These are phyloP conservation scores for Dioszegia hungarica DNA, from an alignment of 768 basidiomycete species.

Conservation along the genomic window DNA sequence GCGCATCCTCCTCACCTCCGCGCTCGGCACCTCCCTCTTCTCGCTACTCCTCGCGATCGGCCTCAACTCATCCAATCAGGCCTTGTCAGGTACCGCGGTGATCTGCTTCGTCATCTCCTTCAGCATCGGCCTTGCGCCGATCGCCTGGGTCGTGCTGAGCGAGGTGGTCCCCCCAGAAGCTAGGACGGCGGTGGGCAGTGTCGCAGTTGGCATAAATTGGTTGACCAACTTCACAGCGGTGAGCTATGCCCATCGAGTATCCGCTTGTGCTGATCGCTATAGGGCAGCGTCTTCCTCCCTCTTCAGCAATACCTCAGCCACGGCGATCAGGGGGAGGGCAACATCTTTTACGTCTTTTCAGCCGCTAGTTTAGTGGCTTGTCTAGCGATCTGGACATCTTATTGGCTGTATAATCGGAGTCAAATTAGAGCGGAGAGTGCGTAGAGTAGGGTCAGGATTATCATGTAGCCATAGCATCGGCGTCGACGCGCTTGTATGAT, in stretches of 20 bases:
- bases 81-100: conserved; percentile 69
- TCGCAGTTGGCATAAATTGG: conserved; percentile 63
- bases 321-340: conserved; percentile 16
- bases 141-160: conserved; percentile 84
- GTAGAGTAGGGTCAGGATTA: background rate
- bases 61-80: conserved; percentile 32
- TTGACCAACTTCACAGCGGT: conserved; percentile 24
- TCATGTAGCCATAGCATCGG: background rate
- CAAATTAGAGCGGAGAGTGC: background rate
- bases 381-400: conserved; percentile 3
- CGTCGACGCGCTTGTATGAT: too few species aligned
- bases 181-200: conserved; percentile 63
- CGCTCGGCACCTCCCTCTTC: conserved; percentile 62
- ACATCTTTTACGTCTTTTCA: conserved; percentile 21
- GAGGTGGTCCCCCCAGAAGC: conserved; percentile 66
- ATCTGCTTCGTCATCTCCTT: conserved; percentile 73
- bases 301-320: conserved; percentile 10
- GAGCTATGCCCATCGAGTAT: background rate
- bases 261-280: conserved; percentile 2
- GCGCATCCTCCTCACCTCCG: conserved; percentile 64
- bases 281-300: conserved; percentile 22
- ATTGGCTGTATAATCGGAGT: conserved; percentile 1
- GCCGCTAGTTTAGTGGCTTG: conserved; percentile 4
- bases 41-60: conserved; percentile 59
- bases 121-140: conserved; percentile 77